Conservation (phyloP, 225 moss, liverwort and hornwort genomes). For the Physcomitrellopsis africana region DNA sequence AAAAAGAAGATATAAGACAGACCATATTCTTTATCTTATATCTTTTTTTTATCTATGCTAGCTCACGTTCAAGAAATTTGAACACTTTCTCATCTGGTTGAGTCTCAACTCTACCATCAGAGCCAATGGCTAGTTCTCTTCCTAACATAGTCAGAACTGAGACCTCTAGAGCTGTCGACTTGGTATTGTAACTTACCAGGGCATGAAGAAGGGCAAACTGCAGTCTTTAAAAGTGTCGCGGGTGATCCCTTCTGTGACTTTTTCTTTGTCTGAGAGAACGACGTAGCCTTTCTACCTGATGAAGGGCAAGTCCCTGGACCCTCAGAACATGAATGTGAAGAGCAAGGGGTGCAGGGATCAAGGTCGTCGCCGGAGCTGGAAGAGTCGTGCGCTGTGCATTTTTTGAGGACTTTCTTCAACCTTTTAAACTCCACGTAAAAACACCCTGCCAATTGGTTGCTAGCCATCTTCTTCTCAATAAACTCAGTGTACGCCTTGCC, state of each 20-base stretch:
- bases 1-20: too few species aligned
- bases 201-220: slow-evolving; percentile 32
- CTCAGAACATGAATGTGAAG: neutral
- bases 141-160: too few species aligned
- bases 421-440: slow-evolving; percentile 66
- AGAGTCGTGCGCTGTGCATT: slow-evolving; percentile 46
- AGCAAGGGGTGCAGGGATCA: neutral
- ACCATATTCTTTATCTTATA: too few species aligned
- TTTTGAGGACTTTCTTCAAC: slow-evolving; percentile 71
- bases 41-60: too few species aligned
- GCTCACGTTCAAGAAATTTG: too few species aligned
- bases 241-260: neutral
- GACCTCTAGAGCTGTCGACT: too few species aligned
- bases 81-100: too few species aligned
- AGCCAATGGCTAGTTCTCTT: too few species aligned
- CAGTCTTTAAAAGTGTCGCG: neutral
- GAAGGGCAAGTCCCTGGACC: neutral
- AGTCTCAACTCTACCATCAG: too few species aligned
- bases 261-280: neutral
- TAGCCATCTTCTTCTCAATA: slow-evolving; percentile 43
- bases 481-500: slow-evolving; percentile 59
- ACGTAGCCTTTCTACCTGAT: neutral
- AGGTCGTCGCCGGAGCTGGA: neutral
- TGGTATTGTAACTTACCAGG: slow-evolving; percentile 16
- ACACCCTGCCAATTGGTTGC: slow-evolving; percentile 35